Evolutionary conservation across 2,329 filamentous ascomycete species (phyloP), one percentile per base, ranked within the genome.

Genomic region (Fusarium coicis): DNA sequence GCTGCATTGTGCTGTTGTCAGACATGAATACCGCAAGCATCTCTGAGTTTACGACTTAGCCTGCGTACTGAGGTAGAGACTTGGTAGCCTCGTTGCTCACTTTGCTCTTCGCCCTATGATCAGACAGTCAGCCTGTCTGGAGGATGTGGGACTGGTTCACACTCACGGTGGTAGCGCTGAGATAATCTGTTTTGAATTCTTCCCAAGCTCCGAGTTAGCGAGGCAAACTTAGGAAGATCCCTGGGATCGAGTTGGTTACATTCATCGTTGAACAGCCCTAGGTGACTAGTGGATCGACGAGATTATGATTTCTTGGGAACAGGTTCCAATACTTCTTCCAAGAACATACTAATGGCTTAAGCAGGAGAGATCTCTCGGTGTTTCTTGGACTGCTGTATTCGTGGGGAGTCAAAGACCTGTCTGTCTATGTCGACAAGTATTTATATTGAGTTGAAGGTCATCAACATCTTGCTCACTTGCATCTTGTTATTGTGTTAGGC

Each of bases 1-100:
- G 46, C 21, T 50, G 15, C 21, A 34, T 50, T 34, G 28, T 50
- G 21, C 3, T 34, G 1, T 14, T 34, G 19, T 50, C 47, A 2
- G 30, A 34, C 30, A 30, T 47, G 14, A 10, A 0, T 47, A n/a
- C 7, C 0, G 4, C 9, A 47, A n/a, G 14, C 44, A 30, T 19
- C n/a, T 47, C 19, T 30, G 44, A 11, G 44, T n/a, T n/a, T n/a
- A 47, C 7, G 37, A 16, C 23, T 19, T 19, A 5, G 26, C 19
- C n/a, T n/a, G n/a, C n/a, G n/a, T n/a, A n/a, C n/a, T n/a, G n/a
- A n/a, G n/a, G n/a, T n/a, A n/a, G n/a, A n/a, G n/a, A n/a, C n/a
- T 30, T 47, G 19, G 26, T 30, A 47, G 26, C 19, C 19, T 47
- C 26, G 1, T 10, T 47, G 26, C 30, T 34, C 11, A 34, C 47